These are phyloP conservation scores for Malassezia dermatis DNA, from an alignment of 1,284 basidiomycete genomes.

Conservation along the genomic window DNA sequence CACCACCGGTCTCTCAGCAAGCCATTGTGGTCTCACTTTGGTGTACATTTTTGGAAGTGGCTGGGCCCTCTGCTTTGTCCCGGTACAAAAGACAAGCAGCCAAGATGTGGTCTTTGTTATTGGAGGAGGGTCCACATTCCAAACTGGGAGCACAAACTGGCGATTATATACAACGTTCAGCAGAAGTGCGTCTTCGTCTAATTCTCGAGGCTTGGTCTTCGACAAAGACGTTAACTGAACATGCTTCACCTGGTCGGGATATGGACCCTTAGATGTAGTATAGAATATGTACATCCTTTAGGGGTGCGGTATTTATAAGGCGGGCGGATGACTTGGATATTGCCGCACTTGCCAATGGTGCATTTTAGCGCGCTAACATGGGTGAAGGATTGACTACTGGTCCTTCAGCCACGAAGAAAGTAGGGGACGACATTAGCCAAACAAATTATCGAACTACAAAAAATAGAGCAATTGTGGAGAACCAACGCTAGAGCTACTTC, in stretches of 20 bases:
- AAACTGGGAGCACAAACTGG: constrained; percentile 22
- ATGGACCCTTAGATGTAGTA: constrained; percentile 10
- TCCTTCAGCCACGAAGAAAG: too few species aligned
- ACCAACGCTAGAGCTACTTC: not conserved
- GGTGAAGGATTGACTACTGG: too few species aligned
- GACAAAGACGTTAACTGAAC: constrained; percentile 15
- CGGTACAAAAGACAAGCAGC: constrained; percentile 33
- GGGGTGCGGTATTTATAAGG: not conserved
- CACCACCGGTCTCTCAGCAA: constrained; percentile 30
- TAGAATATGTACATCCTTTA: not conserved
- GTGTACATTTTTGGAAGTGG: constrained; percentile 38
- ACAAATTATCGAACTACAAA: not conserved
- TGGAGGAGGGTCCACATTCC: constrained; percentile 25
- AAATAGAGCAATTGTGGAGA: not conserved
- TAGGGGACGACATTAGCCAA: too few species aligned
- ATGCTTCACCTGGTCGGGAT: constrained; percentile 9
- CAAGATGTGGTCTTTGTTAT: constrained; percentile 31
- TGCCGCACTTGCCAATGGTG: too few species aligned
- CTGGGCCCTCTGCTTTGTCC: constrained; percentile 19
- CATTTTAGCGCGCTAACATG: too few species aligned
- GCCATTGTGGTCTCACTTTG: constrained; percentile 34
- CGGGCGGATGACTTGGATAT: too few species aligned
- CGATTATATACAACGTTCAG: constrained; percentile 28
- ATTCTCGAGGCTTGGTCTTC: constrained; percentile 47
- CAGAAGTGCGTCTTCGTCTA: constrained; percentile 35